phyloP scores from a whole-genome alignment of 2,329 filamentous ascomycete species.

The Pestalotiopsis sp. region DNA sequence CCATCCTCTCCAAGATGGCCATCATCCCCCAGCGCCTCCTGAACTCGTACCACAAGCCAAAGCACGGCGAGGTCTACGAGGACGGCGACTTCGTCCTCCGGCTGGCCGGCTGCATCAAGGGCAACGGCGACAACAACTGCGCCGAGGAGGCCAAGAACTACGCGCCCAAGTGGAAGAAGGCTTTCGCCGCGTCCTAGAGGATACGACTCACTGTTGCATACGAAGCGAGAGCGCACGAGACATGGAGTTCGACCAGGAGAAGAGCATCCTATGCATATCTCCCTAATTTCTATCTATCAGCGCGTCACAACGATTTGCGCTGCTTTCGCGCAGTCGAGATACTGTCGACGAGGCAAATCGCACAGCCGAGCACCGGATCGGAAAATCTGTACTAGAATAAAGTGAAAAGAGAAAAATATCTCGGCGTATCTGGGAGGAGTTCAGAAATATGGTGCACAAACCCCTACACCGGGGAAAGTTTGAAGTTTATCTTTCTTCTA shows the following conservation, averaged over 20 bases:
- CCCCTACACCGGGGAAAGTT: background rate
- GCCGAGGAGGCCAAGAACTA: conserved; percentile 65
- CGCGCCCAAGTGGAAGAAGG: conserved; percentile 43
- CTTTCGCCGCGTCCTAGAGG: conserved; percentile 1
- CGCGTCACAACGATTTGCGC: too few species aligned
- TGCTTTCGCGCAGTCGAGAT: background rate
- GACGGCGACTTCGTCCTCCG: conserved; percentile 84
- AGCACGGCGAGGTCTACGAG: conserved; percentile 66
- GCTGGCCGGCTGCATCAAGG: conserved; percentile 70
- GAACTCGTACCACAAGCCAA: conserved; percentile 70
- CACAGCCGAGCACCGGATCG: background rate
- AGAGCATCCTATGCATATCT: too few species aligned
- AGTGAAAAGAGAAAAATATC: background rate
- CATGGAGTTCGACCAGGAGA: background rate
- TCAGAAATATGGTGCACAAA: background rate
- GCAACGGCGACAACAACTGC: conserved; percentile 59
- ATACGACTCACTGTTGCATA: too few species aligned
- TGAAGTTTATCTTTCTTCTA: background rate
- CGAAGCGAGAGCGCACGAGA: background rate
- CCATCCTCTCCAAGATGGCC: conserved; percentile 84
- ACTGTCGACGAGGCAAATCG: background rate
- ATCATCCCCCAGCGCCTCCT: conserved; percentile 83
- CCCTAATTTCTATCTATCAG: too few species aligned
- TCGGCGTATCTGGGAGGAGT: background rate
- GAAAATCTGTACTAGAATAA: background rate